Evolutionary conservation across 441 rosid genomes (phyloP).

Genomic region (Populus trichocarpa): DNA sequence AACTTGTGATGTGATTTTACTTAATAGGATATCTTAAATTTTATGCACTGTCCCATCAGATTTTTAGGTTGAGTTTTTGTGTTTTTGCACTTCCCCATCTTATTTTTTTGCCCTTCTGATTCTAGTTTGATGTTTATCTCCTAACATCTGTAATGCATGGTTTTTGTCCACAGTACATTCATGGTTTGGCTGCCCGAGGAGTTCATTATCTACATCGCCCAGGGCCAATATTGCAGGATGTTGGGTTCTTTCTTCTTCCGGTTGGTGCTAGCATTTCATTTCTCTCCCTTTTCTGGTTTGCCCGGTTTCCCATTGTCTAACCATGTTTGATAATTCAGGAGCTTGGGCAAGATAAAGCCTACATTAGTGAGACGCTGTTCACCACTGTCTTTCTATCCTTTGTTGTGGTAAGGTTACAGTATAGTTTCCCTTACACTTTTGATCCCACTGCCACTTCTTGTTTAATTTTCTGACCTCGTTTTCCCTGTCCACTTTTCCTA

Average conservation of each 20-base stretch:
- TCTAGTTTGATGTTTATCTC: constrained; percentile 1
- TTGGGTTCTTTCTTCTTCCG: constrained; percentile 86
- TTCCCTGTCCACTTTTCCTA: constrained; percentile 3
- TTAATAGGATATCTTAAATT: not conserved
- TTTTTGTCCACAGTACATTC: constrained; percentile 66
- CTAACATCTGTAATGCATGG: constrained; percentile 4
- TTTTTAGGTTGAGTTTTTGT: not conserved
- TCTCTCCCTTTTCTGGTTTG: not conserved
- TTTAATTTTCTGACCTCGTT: not conserved
- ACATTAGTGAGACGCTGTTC: constrained; percentile 90
- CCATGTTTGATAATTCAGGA: constrained; percentile 46
- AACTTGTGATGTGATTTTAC: not conserved
- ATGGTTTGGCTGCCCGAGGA: constrained; percentile 96
- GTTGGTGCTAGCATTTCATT: constrained; percentile 37
- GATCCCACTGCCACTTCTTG: not conserved
- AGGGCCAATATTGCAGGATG: constrained; percentile 84
- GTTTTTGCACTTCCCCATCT: not conserved
- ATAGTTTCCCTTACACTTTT: not conserved
- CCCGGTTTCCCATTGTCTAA: not conserved
- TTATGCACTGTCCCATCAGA: not conserved
- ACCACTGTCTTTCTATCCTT: constrained; percentile 63
- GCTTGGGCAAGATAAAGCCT: constrained; percentile 93
- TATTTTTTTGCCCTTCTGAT: not conserved
- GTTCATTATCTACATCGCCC: constrained; percentile 93
- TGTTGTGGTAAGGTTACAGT: constrained; percentile 53